A percentile compares a stretch with the other conserved stretches of the same genome.
Conservation (phyloP, 2,329 filamentous ascomycete genomes). For the Neonectria faginata region DNA sequence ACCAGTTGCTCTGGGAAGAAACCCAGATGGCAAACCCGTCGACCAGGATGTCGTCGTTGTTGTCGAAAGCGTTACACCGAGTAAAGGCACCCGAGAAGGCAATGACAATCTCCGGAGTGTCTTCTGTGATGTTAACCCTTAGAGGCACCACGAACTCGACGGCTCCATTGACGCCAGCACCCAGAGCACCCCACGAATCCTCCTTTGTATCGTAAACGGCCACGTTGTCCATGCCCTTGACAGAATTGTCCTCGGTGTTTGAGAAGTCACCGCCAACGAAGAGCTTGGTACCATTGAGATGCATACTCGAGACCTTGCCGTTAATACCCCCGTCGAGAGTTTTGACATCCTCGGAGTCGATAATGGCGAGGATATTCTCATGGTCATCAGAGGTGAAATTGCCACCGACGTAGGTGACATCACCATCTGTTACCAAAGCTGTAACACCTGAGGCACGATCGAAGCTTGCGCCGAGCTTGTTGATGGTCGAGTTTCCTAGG, state of each 20-base stretch:
- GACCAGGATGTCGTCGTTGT: slow-evolving; percentile 70
- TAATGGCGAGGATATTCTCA: slow-evolving; percentile 82
- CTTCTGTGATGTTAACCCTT: slow-evolving; percentile 79
- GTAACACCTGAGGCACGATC: slow-evolving; percentile 75
- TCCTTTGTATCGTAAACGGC: slow-evolving; percentile 78
- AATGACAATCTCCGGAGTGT: slow-evolving; percentile 77
- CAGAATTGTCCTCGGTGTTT: slow-evolving; percentile 72
- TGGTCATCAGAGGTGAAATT: slow-evolving; percentile 80
- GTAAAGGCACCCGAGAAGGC: slow-evolving; percentile 85
- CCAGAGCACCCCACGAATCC: slow-evolving; percentile 81
- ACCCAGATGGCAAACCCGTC: slow-evolving; percentile 93
- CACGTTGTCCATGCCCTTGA: slow-evolving; percentile 77
- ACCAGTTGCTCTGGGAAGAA: slow-evolving; percentile 85
- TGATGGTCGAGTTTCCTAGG: slow-evolving; percentile 78
- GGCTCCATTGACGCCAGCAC: slow-evolving; percentile 84
- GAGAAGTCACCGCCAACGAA: slow-evolving; percentile 91
- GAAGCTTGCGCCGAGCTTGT: slow-evolving; percentile 79
- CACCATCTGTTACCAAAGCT: slow-evolving; percentile 72
- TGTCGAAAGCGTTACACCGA: slow-evolving; percentile 75
- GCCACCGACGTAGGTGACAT: slow-evolving; percentile 81
- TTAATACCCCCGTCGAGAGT: slow-evolving; percentile 81
- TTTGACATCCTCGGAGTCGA: slow-evolving; percentile 70
- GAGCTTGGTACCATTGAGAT: slow-evolving; percentile 72
- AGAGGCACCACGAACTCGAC: slow-evolving; percentile 82
- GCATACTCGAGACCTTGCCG: slow-evolving; percentile 78